Evolutionary conservation across 176 grass and related monocot genomes (phyloP), one percentile per base, ranked within the genome.

Genomic region (Cocos nucifera): DNA sequence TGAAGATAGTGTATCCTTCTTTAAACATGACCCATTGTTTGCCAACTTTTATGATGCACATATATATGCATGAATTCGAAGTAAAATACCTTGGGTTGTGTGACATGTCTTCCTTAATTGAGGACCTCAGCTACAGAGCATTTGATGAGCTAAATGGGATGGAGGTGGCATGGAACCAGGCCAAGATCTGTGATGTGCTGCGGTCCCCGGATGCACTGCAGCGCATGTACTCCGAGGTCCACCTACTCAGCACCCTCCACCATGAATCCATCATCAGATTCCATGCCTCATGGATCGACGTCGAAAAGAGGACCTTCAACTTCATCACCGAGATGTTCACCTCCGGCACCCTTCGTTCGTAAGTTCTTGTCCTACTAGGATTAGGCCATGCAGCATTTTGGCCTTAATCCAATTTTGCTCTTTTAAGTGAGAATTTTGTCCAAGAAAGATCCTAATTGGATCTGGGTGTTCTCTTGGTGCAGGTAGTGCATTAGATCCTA

Each of bases 321-420:
- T 98, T 98, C 81, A 83, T 98, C 73, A 98, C 87, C 1, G 93
- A 98, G 79, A 83, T 98, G 87, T 92, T 98, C 76, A 88, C 93
- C 69, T 92, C 93, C 17, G 87, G 93, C 56, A 92, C 93, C 12
- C 87, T 98, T 7, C 81, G 87, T 20, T 71, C 83, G 59, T 98
- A 80, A 35, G 81, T 59, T 21, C 71, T 8, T 44, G 2, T 44
- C 14, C 2, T 44, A 0, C 35, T 44, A 44, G 35, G 35, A 2
- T 44, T 6, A 44, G 35, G 35, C 35, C 8, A 14, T 44, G 35
- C 35, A 44, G 35, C 35, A 44, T 44, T 12, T 44, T 44, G 35
- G 10, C 35, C 19, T 5, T 19, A 29, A 10, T 51, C 17, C 17
- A 19, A 58, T 6, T 15, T 50, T 20, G 3, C 58, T 76, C 39